A percentile compares a stretch with the other conserved stretches of the same genome.
phyloP scores from a whole-genome alignment of 768 basidiomycete genomes.

The Phlebiopsis gigantea region DNA sequence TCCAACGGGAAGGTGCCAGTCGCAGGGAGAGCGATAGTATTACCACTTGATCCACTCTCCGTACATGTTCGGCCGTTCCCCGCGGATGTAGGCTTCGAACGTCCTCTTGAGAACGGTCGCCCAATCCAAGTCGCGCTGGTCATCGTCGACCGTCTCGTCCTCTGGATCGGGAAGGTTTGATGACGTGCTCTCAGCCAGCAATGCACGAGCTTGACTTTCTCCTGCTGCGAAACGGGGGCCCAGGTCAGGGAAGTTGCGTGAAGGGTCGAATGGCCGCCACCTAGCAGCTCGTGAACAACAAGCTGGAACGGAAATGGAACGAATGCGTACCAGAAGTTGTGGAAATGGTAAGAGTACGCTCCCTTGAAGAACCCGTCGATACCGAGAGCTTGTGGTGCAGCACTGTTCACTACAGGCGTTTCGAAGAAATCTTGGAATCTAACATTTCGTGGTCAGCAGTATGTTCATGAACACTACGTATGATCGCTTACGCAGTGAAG shows the following conservation, averaged over 20 bases:
- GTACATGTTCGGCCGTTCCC: slow-evolving; percentile 93
- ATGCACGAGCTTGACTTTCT: slow-evolving; percentile 61
- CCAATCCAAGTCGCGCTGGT: slow-evolving; percentile 86
- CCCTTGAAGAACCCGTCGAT: slow-evolving; percentile 96
- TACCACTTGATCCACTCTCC: slow-evolving; percentile 68
- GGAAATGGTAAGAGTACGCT: slow-evolving; percentile 94
- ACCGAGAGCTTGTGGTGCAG: slow-evolving; percentile 82
- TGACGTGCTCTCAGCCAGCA: slow-evolving; percentile 25
- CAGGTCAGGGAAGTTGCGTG: slow-evolving; percentile 94
- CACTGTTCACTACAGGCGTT: slow-evolving; percentile 65
- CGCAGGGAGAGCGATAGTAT: neutral
- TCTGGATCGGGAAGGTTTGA: slow-evolving; percentile 34
- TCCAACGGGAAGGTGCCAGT: neutral
- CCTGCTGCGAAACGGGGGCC: slow-evolving; percentile 73
- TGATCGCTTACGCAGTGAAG: slow-evolving; percentile 46
- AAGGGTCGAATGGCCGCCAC: slow-evolving; percentile 94
- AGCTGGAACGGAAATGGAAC: neutral
- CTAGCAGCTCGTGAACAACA: slow-evolving; percentile 34
- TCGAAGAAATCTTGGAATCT: slow-evolving; percentile 91
- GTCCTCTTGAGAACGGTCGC: slow-evolving; percentile 91
- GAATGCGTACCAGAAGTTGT: slow-evolving; percentile 73
- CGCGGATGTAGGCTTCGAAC: slow-evolving; percentile 89
- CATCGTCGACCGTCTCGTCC: slow-evolving; percentile 45
- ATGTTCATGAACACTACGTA: neutral
- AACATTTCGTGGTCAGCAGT: neutral